Conservation (phyloP, 352 stramenopile genomes). For the Phytophthora megakarya region DNA sequence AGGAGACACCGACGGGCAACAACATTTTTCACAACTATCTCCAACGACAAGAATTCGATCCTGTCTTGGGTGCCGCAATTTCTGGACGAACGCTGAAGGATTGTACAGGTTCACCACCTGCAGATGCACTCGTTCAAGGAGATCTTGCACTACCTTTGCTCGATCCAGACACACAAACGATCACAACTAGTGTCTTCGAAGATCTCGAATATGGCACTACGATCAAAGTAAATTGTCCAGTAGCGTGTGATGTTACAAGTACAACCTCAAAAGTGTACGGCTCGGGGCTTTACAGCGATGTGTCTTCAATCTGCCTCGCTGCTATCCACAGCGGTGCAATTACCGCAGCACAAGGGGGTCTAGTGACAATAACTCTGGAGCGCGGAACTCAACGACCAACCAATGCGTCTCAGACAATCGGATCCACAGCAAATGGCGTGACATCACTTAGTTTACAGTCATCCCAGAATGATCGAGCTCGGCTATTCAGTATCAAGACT, state of each 20-base stretch:
- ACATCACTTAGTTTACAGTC: conserved; percentile 53
- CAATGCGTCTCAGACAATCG: conserved; percentile 13
- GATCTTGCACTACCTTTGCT: conserved; percentile 50
- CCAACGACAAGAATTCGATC: conserved; percentile 46
- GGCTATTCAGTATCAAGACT: conserved; percentile 59
- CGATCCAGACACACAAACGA: conserved; percentile 17
- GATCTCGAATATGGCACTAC: conserved; percentile 89
- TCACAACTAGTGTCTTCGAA: conserved; percentile 63
- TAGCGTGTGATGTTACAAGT: conserved; percentile 44
- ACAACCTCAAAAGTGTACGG: conserved; percentile 53
- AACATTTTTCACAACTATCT: conserved; percentile 96
- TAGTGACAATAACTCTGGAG: conserved; percentile 80
- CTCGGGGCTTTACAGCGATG: conserved; percentile 84
- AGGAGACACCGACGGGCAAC: conserved; percentile 70
- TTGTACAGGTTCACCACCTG: conserved; percentile 91
- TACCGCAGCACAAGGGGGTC: conserved; percentile 35
- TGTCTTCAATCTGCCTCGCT: conserved; percentile 89
- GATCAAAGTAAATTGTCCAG: conserved; percentile 83
- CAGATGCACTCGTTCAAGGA: conserved; percentile 81
- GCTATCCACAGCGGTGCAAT: conserved; percentile 91
- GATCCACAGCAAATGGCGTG: conserved; percentile 63
- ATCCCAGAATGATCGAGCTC: conserved; percentile 35
- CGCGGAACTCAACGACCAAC: conserved; percentile 36
- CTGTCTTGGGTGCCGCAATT: conserved; percentile 53
- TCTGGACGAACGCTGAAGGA: conserved; percentile 83